Percentiles rank a stretch among this genome's conserved stretches.
phyloP scores from a whole-genome alignment of 176 grass and related monocot genomes.

The Oryza meridionalis region DNA sequence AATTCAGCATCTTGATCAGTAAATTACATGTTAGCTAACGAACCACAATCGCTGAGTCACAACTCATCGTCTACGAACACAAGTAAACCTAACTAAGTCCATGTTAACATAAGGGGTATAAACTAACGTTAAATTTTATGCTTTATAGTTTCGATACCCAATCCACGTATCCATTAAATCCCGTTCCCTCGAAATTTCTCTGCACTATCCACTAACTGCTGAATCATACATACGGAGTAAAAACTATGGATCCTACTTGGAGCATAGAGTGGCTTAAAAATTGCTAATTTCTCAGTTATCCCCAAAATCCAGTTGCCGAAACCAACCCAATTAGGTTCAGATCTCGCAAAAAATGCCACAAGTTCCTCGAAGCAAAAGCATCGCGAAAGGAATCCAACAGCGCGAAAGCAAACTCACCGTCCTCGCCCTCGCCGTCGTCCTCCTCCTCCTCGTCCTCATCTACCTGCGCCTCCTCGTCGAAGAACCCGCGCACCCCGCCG shows the following conservation, averaged over 20 bases:
- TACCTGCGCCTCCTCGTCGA: slow-evolving; percentile 85
- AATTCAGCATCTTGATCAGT: neutral
- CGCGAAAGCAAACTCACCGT: slow-evolving; percentile 53
- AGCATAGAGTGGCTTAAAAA: neutral
- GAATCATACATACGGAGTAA: slow-evolving; percentile 20
- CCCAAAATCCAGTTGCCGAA: slow-evolving; percentile 18
- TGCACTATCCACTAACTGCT: neutral
- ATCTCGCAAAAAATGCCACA: slow-evolving; percentile 14
- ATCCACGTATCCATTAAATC: neutral
- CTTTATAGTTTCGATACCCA: neutral
- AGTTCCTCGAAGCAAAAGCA: neutral
- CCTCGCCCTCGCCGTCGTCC: slow-evolving; percentile 92
- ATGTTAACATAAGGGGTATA: neutral
- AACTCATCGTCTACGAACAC: neutral
- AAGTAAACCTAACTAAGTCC: slow-evolving; percentile 7
- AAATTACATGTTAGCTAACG: neutral
- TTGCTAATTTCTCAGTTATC: neutral
- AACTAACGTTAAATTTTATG: neutral
- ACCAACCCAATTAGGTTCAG: slow-evolving; percentile 30
- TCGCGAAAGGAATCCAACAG: neutral
- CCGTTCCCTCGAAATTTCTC: neutral
- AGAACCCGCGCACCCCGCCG: slow-evolving; percentile 73
- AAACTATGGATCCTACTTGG: neutral
- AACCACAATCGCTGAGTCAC: neutral
- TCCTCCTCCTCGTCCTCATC: slow-evolving; percentile 94